These are phyloP conservation scores for Collybiopsis confluens DNA, from an alignment of 768 basidiomycete species.

Conservation along the genomic window DNA sequence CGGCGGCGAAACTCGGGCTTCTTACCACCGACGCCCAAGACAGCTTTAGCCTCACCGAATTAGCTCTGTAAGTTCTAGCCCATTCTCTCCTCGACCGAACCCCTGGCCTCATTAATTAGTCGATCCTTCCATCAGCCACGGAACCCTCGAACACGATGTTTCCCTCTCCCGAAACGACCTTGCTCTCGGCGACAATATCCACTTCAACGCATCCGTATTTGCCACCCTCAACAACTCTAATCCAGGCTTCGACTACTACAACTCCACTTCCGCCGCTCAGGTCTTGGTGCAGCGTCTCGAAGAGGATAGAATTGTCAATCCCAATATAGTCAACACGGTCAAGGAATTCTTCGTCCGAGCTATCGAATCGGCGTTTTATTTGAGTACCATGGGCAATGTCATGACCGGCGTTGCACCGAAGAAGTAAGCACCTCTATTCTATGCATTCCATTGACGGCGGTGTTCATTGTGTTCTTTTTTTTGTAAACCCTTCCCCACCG, in stretches of 20 bases:
- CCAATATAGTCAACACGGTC: constrained; percentile 9
- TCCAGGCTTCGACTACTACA: constrained; percentile 13
- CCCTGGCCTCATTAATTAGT: background rate
- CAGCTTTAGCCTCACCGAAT: background rate
- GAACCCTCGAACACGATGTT: constrained; percentile 12
- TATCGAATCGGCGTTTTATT: constrained; percentile 10
- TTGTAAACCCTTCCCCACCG: background rate
- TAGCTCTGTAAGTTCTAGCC: background rate
- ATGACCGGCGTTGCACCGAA: constrained; percentile 13
- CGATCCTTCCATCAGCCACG: constrained; percentile 9
- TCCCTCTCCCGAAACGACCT: constrained; percentile 11
- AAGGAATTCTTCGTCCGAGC: constrained; percentile 12
- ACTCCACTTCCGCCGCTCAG: constrained; percentile 9
- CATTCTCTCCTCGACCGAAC: background rate
- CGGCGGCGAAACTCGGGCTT: background rate
- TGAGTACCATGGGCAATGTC: constrained; percentile 11
- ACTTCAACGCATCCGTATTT: constrained; percentile 10
- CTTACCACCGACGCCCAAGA: background rate
- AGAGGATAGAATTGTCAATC: constrained; percentile 9
- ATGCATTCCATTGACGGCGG: too few relatives aligned
- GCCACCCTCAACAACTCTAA: constrained; percentile 11
- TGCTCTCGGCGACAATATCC: constrained; percentile 8
- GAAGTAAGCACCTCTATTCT: constrained; percentile 1
- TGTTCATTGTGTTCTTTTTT: background rate
- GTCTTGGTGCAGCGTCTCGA: constrained; percentile 12